These are phyloP conservation scores for Cutaneotrichosporon curvatum DNA, from an alignment of 1,284 basidiomycete genomes.

Conservation along the genomic window DNA sequence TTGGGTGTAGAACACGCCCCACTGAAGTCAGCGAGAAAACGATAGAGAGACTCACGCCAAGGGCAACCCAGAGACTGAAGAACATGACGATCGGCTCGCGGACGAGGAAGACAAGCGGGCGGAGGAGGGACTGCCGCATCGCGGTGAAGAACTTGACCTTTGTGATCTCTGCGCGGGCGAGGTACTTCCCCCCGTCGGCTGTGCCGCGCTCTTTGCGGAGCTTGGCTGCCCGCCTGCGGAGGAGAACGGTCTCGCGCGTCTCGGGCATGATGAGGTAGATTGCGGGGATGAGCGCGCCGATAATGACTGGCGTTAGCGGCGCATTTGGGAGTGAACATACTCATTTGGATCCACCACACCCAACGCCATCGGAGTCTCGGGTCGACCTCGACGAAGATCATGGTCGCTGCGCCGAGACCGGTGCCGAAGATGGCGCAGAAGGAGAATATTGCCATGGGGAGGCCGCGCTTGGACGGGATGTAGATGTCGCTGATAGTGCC, in stretches of 20 bases:
- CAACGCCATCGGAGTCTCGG: conserved; percentile 62
- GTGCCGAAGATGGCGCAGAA: conserved; percentile 56
- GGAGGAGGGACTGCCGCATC: conserved; percentile 28
- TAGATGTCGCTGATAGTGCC: conserved; percentile 68
- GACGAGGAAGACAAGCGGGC: conserved; percentile 51
- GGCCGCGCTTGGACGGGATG: conserved; percentile 36
- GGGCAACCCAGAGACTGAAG: conserved; percentile 68
- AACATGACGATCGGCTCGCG: conserved; percentile 70
- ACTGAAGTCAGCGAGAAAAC: conserved; percentile 33
- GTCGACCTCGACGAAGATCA: conserved; percentile 60
- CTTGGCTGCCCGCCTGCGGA: conserved; percentile 31
- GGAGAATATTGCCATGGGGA: conserved; percentile 65
- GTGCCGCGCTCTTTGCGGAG: conserved; percentile 36
- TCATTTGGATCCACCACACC: conserved; percentile 73
- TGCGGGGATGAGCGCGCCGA: conserved; percentile 31
- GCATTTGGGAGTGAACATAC: conserved; percentile 26
- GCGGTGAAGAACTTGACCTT: conserved; percentile 31
- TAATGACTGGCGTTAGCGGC: conserved; percentile 15
- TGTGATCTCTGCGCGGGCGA: conserved; percentile 41
- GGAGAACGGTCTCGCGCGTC: conserved; percentile 40
- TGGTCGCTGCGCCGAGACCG: conserved; percentile 59
- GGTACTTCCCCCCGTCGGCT: conserved; percentile 37
- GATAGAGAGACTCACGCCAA: conserved; percentile 44
- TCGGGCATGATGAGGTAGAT: conserved; percentile 38
- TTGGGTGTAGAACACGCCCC: conserved; percentile 68